Base-by-base conservation (phyloP, 306 rosid species). In the Lathyrus sativus region DNA sequence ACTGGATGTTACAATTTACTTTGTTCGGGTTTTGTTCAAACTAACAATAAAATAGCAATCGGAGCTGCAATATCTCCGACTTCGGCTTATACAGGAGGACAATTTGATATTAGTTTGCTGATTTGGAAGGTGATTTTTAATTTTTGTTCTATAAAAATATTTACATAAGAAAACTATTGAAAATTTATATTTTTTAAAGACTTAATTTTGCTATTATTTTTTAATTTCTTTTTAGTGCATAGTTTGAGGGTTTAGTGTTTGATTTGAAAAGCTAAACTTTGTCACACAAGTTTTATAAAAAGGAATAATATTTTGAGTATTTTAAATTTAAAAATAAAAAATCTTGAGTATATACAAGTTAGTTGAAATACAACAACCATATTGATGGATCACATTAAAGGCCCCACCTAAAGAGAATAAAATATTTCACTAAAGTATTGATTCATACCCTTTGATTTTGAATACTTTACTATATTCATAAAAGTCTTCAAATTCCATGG, bases 51-150 rank as follows among this genome's bases (percentile, higher is more conserved):
- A 83, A 90, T 92, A 31, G 96, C 96, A 45, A 86, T 92, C 79
- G 98, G 98, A 3, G 98, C 98, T 77, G 96, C 98, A 42, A 92
- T 92, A 8, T 88, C 98, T 69, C 98, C 98, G 49, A 89, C 91
- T 53, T 92, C 98, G 9, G 58, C 90, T 3, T 92, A 85, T 79
- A 49, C 53, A 2, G 98, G 93, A 4, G 91, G 96, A 19, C 98
- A 92, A 33, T 92, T 88, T 80, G 96, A 90, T 62, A 92, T 92
- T 46, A 89, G 91, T 82, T 63, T 92, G 59, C 83, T 90, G 55
- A 81, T 92, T 69, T 92, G 98, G 98, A 92, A 92, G 98, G 98
- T 92, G 86, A 76, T 10, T 54, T 62, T n/a, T 13, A 74, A 14
- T 54, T 55, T 11, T 5, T 65, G 29, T 15, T 68, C 55, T 15